Conservation (phyloP, 2,329 filamentous ascomycete species). For the Elsinoe australis region DNA sequence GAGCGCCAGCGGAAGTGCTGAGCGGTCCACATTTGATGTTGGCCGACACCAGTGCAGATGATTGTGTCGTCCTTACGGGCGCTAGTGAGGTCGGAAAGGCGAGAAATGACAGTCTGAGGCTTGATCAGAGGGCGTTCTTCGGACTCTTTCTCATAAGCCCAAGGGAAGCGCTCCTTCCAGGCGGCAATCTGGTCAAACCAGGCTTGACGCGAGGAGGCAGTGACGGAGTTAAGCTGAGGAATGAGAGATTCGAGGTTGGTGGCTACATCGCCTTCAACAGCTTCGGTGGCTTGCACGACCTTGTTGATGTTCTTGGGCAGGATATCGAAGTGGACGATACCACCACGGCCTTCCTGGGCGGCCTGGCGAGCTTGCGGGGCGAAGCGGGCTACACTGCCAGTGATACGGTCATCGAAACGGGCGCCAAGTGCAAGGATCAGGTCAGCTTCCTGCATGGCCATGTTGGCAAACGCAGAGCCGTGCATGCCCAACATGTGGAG, state of each 20-base stretch:
- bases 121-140: constrained; percentile 75
- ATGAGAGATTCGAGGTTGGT: constrained; percentile 69
- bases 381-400: constrained; percentile 71
- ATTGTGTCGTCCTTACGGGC: constrained; percentile 74
- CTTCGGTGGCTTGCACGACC: constrained; percentile 92
- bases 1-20: constrained; percentile 94
- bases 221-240: constrained; percentile 58
- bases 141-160: constrained; percentile 68
- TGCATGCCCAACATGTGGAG: constrained; percentile 99
- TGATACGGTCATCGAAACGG: constrained; percentile 95
- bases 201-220: constrained; percentile 60
- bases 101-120: constrained; percentile 86
- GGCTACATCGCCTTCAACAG: constrained; percentile 85
- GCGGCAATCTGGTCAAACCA: constrained; percentile 86
- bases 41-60: constrained; percentile 89
- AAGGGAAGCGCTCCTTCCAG: constrained; percentile 90
- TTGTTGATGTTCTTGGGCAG: constrained; percentile 99
- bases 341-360: constrained; percentile 75
- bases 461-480: constrained; percentile 92
- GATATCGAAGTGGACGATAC: constrained; percentile 96
- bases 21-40: constrained; percentile 98
- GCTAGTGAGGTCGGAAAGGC: constrained; percentile 75
- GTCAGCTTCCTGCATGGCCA: constrained; percentile 95
- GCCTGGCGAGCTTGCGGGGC: constrained; percentile 81
- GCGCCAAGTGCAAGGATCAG: constrained; percentile 89